These are phyloP conservation scores for Maudiozyma humilis DNA, from an alignment of 1,139 yeast genomes.

Conservation along the genomic window DNA sequence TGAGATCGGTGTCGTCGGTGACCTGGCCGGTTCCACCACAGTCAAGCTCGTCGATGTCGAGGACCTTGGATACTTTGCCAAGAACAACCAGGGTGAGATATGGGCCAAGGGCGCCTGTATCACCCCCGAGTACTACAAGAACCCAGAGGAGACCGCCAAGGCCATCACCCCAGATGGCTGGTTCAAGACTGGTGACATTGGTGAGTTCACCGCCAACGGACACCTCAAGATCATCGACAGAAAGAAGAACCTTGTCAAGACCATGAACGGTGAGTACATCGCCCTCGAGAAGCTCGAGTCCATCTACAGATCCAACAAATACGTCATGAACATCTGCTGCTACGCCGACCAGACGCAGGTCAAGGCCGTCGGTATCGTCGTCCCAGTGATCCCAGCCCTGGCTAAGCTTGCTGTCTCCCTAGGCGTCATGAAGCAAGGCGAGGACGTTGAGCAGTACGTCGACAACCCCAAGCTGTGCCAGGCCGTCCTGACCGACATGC, in stretches of 20 bases:
- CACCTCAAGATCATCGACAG: constrained; percentile 82
- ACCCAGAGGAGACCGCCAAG: constrained; percentile 68
- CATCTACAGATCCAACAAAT: constrained; percentile 71
- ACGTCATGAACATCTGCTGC: constrained; percentile 76
- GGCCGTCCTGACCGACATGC: constrained; percentile 50
- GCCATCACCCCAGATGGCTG: constrained; percentile 74
- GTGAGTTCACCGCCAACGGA: constrained; percentile 82
- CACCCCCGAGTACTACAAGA: constrained; percentile 70
- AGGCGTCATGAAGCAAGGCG: constrained; percentile 43
- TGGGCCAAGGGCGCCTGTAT: constrained; percentile 70
- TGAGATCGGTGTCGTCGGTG: constrained; percentile 73
- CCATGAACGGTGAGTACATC: constrained; percentile 93
- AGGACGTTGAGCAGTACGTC: constrained; percentile 45
- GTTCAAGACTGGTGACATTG: constrained; percentile 97
- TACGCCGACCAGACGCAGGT: constrained; percentile 82
- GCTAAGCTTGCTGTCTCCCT: constrained; percentile 50
- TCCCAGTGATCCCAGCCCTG: constrained; percentile 67
- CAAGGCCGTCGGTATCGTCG: constrained; percentile 85
- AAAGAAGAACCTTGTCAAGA: constrained; percentile 92
- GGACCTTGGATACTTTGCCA: constrained; percentile 88
- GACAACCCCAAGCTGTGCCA: constrained; percentile 50
- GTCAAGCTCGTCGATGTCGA: constrained; percentile 85
- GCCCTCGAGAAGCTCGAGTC: constrained; percentile 91
- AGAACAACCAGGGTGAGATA: constrained; percentile 89
- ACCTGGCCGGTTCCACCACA: constrained; percentile 73